Base-by-base conservation (phyloP, 306 rosid genomes). In the Chamaecrista fasciculata region DNA sequence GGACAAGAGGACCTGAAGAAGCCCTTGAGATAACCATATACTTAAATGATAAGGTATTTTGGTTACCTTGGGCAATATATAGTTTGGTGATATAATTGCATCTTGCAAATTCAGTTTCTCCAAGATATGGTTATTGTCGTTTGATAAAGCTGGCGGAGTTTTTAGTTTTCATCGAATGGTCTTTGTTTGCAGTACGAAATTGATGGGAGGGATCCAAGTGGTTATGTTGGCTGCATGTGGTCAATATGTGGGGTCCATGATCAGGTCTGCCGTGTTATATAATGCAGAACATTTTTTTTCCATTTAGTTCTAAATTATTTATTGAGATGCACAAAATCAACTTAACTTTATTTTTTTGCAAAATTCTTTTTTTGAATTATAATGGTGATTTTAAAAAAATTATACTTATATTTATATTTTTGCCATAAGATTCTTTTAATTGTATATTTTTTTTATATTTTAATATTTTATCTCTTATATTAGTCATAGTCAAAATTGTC, bases 191-290 rank as follows among this genome's bases (percentile, higher is more conserved):
- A 93, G 97, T 93, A 93, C 74, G 87, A 85, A 80, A 72, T 90
- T 8, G 98, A 93, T 80, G 98, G 98, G 60, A 86, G 98, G 78
- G 98, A 93, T 68, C 97, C 97, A 25, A 90, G 52, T 74, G 97
- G 98, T 44, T 93, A 88, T 3, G 90, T 78, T 12, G 98, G 98
- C 58, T 93, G 98, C 83, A 93, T 93, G 97, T 93, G 97, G 98
- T 90, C 98, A 25, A 82, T 93, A 53, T 90, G 97, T 14, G 98
- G 97, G 15, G 83, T 90, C 57, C 98, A 93, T 50, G 97, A 93
- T 87, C 98, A 93, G 97, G 98, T 93, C 62, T 15, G 75, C 52
- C 25, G n/a, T n/a, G n/a, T n/a, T n/a, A n/a, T n/a, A n/a, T n/a
- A n/a, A n/a, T n/a, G n/a, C n/a, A n/a, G n/a, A n/a, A n/a, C n/a